Base-by-base conservation (phyloP, 768 basidiomycete species). In the Paxillus rubicundulus region DNA sequence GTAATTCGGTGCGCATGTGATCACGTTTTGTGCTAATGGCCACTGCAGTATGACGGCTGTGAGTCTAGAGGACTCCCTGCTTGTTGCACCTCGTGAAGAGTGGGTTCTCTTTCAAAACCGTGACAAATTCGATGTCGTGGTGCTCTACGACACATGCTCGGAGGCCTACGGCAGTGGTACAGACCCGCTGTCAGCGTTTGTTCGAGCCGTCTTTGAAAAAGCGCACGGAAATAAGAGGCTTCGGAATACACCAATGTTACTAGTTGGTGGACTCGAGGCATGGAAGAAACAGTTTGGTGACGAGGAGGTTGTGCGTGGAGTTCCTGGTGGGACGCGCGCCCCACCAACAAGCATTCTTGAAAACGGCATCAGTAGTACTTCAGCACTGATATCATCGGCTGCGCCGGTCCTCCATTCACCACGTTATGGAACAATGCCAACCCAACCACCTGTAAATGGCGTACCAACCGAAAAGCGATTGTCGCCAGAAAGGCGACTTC, bases 81-180 rank as follows among this genome's bases (percentile, higher is more conserved):
- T 81, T 4, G 73, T 90, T 32, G 83, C 82, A 0, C 91, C 95
- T 2, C 74, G 77, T 34, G 65, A 78, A 36, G 95, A 98, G 69
- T 75, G 75, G 41, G 76, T 77, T 2, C 75, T 89, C n/a, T 98
- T 98, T 67, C 67, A 73, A 38, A 88, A 92, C 54, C 88, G 96
- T 37, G 82, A 93, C 62, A 86, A 88, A 60, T 96, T 90, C 65
- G 94, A 97, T 59, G 69, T 95, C 18, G 84, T 99, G 21, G 89
- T 86, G 14, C 73, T 98, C 4, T 94, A 94, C 67, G 95, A 98
- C 67, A 62, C 78, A 45, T 67, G 75, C 28, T 84, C 89, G 42
- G 75, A 79, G 49, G 68, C 74, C 16, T 77, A 82, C 47, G 79
- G n/a, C n/a, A n/a, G 77, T 2, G 67, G 72, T 17, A 74, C 74